Conservation (phyloP, 306 rosid species). For the Sesbania bispinosa region DNA sequence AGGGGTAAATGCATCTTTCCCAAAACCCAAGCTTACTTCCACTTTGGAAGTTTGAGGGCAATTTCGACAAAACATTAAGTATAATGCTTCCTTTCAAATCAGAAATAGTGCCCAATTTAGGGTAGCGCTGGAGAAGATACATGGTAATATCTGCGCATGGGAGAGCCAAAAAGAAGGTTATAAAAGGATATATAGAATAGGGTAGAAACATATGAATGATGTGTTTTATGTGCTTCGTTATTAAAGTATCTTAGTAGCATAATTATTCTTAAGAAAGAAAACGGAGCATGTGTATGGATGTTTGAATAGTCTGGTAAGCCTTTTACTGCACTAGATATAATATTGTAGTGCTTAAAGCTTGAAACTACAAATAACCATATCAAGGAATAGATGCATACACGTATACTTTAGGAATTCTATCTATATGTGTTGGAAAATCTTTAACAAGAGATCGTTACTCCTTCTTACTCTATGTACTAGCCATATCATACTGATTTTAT, state of each 20-base stretch:
- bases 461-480: not conserved
- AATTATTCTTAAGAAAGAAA: too few relatives aligned
- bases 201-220: constrained; percentile 9
- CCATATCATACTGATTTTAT: not conserved
- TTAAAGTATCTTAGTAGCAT: too few relatives aligned
- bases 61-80: constrained; percentile 40
- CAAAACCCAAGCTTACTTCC: constrained; percentile 44
- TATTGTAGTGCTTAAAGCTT: not conserved
- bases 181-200: too few relatives aligned
- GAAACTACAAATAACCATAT: not conserved
- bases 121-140: constrained; percentile 31
- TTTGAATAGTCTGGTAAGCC: too few relatives aligned
- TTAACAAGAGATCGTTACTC: not conserved
- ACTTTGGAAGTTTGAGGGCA: constrained; percentile 53
- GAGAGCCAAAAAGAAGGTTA: not conserved
- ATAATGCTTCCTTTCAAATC: constrained; percentile 39
- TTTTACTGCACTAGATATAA: too few relatives aligned
- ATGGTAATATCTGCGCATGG: constrained; percentile 41
- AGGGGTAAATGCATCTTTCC: constrained; percentile 40
- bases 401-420: not conserved
- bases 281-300: too few relatives aligned
- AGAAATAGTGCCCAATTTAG: constrained; percentile 33
- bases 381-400: not conserved
- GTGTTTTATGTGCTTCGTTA: not conserved
- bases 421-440: not conserved